phyloP scores from a whole-genome alignment of 768 basidiomycete genomes.

The Suillus subaureus region DNA sequence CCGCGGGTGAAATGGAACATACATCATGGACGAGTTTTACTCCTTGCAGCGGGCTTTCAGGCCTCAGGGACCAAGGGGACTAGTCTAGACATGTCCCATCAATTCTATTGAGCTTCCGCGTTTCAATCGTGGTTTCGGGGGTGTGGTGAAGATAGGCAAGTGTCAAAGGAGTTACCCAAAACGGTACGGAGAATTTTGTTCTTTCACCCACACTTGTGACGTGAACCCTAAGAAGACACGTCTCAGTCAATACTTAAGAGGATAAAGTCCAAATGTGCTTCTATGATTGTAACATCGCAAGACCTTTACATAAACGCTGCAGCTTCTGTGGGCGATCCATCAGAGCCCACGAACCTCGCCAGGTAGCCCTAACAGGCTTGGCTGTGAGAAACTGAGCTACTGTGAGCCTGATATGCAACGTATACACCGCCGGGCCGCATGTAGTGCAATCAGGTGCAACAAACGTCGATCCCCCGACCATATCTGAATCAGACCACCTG shows the following conservation, averaged over 20 bases:
- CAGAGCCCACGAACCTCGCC: background rate
- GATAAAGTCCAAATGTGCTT: background rate
- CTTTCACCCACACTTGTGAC: conserved; percentile 4
- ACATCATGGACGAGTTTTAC: background rate
- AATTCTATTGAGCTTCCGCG: background rate
- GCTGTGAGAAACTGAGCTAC: background rate
- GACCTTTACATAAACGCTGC: background rate
- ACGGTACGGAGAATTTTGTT: background rate
- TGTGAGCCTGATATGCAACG: background rate
- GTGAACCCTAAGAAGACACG: background rate
- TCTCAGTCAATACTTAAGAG: background rate
- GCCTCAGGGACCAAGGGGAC: background rate
- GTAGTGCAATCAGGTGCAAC: background rate
- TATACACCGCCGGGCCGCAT: background rate
- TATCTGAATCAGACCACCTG: background rate
- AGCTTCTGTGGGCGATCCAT: background rate
- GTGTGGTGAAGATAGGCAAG: background rate
- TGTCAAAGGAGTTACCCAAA: background rate
- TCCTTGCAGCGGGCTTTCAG: conserved; percentile 1
- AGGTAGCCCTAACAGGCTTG: background rate
- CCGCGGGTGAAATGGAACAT: background rate
- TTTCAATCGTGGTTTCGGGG: conserved; percentile 2
- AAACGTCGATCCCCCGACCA: background rate
- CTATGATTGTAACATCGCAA: background rate
- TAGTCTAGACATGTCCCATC: background rate